A percentile compares a stretch with the other conserved stretches of the same genome.
These are phyloP conservation scores for Tagetes erecta DNA, from an alignment of 129 eudicot genomes.

Conservation along the genomic window DNA sequence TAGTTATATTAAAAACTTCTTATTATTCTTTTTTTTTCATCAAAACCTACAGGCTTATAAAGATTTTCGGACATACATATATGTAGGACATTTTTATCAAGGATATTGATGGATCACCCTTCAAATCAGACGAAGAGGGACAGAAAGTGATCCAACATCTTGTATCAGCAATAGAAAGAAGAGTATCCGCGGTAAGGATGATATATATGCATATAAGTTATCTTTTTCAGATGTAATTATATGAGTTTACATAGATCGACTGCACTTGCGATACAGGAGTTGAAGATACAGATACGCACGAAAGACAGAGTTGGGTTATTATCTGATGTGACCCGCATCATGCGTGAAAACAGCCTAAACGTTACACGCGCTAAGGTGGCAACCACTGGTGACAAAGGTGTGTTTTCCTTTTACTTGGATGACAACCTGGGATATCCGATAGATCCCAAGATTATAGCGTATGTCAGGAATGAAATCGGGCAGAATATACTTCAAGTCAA, in stretches of 20 bases:
- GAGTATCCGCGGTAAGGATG: slow-evolving; percentile 12
- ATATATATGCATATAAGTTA: not conserved
- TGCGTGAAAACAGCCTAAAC: slow-evolving; percentile 73
- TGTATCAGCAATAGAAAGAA: slow-evolving; percentile 13
- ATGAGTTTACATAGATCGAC: not conserved
- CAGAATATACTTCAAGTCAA: slow-evolving; percentile 72
- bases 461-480: slow-evolving; percentile 61
- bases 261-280: not conserved
- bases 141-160: slow-evolving; percentile 7
- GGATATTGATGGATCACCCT: slow-evolving; percentile 5
- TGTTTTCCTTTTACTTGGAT: slow-evolving; percentile 59
- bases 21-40: not conserved
- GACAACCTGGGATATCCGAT: slow-evolving; percentile 75
- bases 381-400: slow-evolving; percentile 65
- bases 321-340: slow-evolving; percentile 67
- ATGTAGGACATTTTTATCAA: slow-evolving; percentile 10
- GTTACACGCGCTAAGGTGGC: slow-evolving; percentile 70
- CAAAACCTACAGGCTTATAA: not conserved
- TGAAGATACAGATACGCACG: slow-evolving; percentile 11
- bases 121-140: slow-evolving; percentile 12
- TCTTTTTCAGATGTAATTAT: too few relatives aligned
- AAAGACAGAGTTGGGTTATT: slow-evolving; percentile 63
- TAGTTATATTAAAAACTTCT: too few relatives aligned
- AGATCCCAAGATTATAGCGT: slow-evolving; percentile 60
- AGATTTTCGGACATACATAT: not conserved